Conservation (phyloP, 192 early-diverging fungal genomes). For the Backusella sp. region DNA sequence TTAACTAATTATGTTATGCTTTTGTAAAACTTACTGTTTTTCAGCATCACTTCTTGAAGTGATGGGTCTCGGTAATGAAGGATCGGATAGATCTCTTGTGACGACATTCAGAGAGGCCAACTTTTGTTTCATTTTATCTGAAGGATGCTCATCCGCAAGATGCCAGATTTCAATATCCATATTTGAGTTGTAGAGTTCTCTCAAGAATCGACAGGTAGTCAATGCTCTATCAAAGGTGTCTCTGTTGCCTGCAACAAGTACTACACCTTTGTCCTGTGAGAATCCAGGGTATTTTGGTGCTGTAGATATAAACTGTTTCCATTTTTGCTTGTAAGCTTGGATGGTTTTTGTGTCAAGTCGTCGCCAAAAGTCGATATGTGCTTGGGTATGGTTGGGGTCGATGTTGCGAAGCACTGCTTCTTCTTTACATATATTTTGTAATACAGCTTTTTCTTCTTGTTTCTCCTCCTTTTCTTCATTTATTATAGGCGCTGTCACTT, state of each 20-base stretch:
- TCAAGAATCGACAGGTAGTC: conserved; percentile 12
- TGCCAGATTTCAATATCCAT: conserved; percentile 33
- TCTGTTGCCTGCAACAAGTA: conserved; percentile 29
- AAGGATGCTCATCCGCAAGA: conserved; percentile 19
- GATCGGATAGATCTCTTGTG: conserved; percentile 19
- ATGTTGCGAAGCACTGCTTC: conserved; percentile 16
- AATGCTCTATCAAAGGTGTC: conserved; percentile 25
- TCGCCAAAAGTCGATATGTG: conserved; percentile 26
- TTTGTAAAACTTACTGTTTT: conserved; percentile 30
- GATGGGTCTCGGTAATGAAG: conserved; percentile 18
- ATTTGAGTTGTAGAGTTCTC: conserved; percentile 11
- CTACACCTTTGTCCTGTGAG: conserved; percentile 21
- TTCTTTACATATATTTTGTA: background rate
- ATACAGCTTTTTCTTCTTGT: background rate
- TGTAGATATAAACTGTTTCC: conserved; percentile 16
- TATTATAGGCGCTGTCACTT: background rate
- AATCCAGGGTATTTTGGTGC: background rate
- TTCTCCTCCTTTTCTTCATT: background rate
- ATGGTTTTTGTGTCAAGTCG: background rate
- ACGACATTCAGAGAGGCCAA: background rate
- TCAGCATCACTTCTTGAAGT: conserved; percentile 16
- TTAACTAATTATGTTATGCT: background rate
- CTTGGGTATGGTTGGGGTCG: conserved; percentile 24
- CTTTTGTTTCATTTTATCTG: background rate
- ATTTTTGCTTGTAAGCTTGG: conserved; percentile 10